phyloP scores from a whole-genome alignment of 176 grass and related monocot species.

The Bothriochloa decipiens region DNA sequence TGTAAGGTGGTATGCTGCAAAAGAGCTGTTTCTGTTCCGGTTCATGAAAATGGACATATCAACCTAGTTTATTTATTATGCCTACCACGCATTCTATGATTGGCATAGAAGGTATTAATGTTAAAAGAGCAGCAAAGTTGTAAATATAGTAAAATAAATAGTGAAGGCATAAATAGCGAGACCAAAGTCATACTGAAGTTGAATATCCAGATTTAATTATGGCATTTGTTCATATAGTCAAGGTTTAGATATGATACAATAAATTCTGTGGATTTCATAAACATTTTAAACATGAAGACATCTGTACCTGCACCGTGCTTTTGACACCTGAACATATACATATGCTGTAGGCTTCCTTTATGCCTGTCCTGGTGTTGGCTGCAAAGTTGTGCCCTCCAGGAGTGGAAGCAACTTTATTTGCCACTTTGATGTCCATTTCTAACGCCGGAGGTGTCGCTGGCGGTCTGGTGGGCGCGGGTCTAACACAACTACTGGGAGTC shows the following conservation, averaged over 20 bases:
- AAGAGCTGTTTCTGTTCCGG: background rate
- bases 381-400: constrained; percentile 80
- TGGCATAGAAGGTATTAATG: background rate
- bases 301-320: background rate
- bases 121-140: too few species aligned
- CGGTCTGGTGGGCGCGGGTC: constrained; percentile 74
- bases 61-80: background rate
- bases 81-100: background rate
- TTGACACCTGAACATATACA: background rate
- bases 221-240: background rate
- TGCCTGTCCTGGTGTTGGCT: constrained; percentile 91
- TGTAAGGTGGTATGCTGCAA: background rate
- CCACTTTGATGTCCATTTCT: constrained; percentile 94
- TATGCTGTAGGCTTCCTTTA: constrained; percentile 83
- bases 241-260: background rate
- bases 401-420: constrained; percentile 90
- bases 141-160: too few species aligned
- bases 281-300: background rate
- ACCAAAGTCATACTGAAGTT: too few species aligned
- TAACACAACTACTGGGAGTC: constrained; percentile 82
- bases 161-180: too few species aligned
- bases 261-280: background rate
- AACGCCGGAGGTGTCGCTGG: constrained; percentile 79
- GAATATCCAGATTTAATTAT: background rate
- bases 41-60: background rate